A percentile compares a stretch with the other conserved stretches of the same genome.
Evolutionary conservation across 257 asterid species (phyloP).

Genomic region (Solanum neorickii): DNA sequence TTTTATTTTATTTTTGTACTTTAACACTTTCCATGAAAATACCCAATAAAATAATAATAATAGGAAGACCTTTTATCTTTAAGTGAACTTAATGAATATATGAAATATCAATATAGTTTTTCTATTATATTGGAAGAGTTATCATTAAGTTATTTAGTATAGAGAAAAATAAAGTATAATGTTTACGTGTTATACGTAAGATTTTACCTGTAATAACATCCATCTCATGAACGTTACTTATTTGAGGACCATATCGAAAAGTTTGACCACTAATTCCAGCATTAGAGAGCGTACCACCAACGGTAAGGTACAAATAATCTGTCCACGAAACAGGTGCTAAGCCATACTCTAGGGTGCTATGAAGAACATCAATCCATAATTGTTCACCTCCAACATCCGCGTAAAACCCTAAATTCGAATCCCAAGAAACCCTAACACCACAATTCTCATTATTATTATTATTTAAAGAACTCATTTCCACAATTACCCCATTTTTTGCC

Average conservation of each 20-base stretch:
- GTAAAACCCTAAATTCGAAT: constrained; percentile 23
- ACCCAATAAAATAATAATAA: background rate
- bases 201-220: constrained; percentile 55
- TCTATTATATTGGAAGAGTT: background rate
- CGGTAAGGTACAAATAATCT: constrained; percentile 52
- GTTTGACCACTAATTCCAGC: constrained; percentile 73
- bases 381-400: constrained; percentile 69
- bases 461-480: constrained; percentile 40
- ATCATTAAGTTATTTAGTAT: background rate
- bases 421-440: constrained; percentile 38
- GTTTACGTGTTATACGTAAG: background rate
- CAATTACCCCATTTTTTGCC: constrained; percentile 53
- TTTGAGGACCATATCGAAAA: constrained; percentile 60
- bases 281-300: constrained; percentile 74
- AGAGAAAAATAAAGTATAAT: background rate
- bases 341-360: constrained; percentile 23
- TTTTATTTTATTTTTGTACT: background rate
- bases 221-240: constrained; percentile 52
- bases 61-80: background rate
- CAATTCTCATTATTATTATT: background rate
- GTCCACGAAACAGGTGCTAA: constrained; percentile 63
- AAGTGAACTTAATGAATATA: too few relatives aligned
- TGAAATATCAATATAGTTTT: too few relatives aligned
- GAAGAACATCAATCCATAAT: constrained; percentile 58
- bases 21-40: background rate